Evolutionary conservation across 139 green algal genomes (phyloP), one percentile per base, ranked within the genome.

Genomic region (Limnomonas spitsbergensis): DNA sequence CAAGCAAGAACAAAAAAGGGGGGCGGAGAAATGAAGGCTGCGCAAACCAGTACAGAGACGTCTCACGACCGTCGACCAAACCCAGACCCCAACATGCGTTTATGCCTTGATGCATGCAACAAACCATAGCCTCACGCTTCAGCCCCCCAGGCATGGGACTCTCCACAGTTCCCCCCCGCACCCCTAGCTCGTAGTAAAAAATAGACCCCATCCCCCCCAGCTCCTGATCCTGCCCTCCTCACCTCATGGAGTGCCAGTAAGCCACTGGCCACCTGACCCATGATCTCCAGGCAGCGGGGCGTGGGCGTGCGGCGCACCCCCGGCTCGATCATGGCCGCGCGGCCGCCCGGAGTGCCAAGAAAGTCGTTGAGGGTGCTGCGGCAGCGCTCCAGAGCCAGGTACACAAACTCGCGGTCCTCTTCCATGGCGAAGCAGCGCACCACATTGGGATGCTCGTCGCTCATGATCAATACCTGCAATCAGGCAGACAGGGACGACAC

Each of bases 371-470:
- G 73, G 1, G 83, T 81, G 53, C 70, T 42, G 32, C 73, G 61
- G 76, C 96, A 99, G 9, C 87, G 84, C 81, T 99, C 96, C 61
- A 99, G 86, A 4, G 96, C 96, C 53, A 99, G 85, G 86, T 99
- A 99, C 32, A 98, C 88, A 85, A 99, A 99, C 84, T 97, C 90
- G 1, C 70, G 74, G 85, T 99, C 96, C 82, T 97, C 91, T 83
- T 99, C 96, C 92, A 99, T 93, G 2, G 94, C 95, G 86, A 98
- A 98, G 83, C 91, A 97, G 32, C 93, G 85, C 73, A 97, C 82
- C 35, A 98, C 90, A 81, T 97, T 98, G 67, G 94, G 94, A 82
- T 99, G 95, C 82, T 98, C 95, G 71, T 99, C 96, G 20, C 83
- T 89, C 14, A 92, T 71, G 56, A 99, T 96, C 1, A 99, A 88